Base-by-base conservation (phyloP, 2,329 filamentous ascomycete species). In the Cercospora sp. region DNA sequence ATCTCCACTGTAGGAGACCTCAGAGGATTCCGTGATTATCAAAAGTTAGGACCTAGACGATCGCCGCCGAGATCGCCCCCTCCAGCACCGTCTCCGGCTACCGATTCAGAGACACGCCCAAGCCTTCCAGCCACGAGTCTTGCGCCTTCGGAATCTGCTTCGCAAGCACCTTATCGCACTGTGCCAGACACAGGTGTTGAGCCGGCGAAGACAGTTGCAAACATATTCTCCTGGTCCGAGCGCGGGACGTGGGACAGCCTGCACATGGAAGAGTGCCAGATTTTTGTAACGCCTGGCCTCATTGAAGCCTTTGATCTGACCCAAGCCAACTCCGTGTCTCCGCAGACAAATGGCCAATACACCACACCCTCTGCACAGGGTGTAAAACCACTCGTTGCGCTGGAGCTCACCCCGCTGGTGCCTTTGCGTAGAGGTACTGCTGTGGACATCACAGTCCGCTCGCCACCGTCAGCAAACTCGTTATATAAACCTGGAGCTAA, bases 401-500 rank as follows among this genome's bases (percentile, higher is more conserved):
- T 97, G 36, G 93, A 97, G 76, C 87, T 99, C 51, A 98, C 94
- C 0, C 95, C 95, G 0, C 84, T 97, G 42, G 94, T 98, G 7
- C 91, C 94, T 72, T 89, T 98, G 69, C 89, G 94, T 70, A 91
- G 94, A 75, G 95, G 94, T 74, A 99, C 93, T 23, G 92, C 91
- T 3, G 87, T 99, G 33, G 95, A 99, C 78, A 92, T 99, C 64
- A 95, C 96, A 72, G 92, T 99, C 71, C 91, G 93, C 60, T 97
- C 94, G 6, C 92, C 92, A 1, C 91, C 94, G 28, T 91, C 91
- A 6, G 78, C 85, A 36, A 87, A 91, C 70, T 93, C 91, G 5
- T 87, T 88, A 73, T 86, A 97, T 66, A 86, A 81, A 76, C 86
- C 90, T 12, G 80, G 81, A 57, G 90, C 89, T 74, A 95, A 96